Base-by-base conservation (phyloP, 805 yeast genomes). In the Barnettozyma sucrosica region DNA sequence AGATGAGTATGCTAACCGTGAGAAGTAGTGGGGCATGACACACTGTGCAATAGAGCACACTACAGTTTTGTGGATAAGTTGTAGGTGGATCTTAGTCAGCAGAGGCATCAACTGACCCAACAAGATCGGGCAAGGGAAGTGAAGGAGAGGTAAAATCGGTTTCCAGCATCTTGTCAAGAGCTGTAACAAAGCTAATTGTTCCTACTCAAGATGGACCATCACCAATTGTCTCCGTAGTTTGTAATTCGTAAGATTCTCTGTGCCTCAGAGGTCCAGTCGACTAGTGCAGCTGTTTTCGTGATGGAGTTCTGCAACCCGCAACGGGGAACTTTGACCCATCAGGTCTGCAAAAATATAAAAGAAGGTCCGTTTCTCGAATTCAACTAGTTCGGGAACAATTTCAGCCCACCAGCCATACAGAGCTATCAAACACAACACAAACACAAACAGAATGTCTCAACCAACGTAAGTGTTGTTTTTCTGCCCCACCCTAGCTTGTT, bases 401-500 rank as follows among this genome's bases (percentile, higher is more conserved):
- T 28, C 9, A 28, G 5, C 32, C 32, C 16, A 11, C n/a, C n/a
- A 28, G 32, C n/a, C 16, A 13, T 28, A 28, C 30, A 9, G 32
- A 28, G 32, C 32, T 28, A 28, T 13, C 9, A 28, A 28, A 9
- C 9, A 28, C 32, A 28, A 9, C 9, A 28, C 32, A 6, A 25
- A 28, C 32, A 11, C 32, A 28, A 28, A 20, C 37, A 48, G 33
- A 28, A 55, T 56, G 59, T 56, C 59, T 56, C 58, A 56, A 56
- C 57, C 59, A 49, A 51, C 55, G 59, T 56, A 45, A 34, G 37
- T 34, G 37, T 21, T 14, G 37, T 10, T 7, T 7, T 33, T 34
- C n/a, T 34, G 4, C 8, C 11, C 7, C 20, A 4, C 2, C 14
- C 37, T 34, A 18, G 20, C 37, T 34, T 18, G 9, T 18, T 7